A percentile compares a stretch with the other conserved stretches of the same genome.
phyloP scores from a whole-genome alignment of 176 grass and related monocot genomes.

The Themeda triandra region DNA sequence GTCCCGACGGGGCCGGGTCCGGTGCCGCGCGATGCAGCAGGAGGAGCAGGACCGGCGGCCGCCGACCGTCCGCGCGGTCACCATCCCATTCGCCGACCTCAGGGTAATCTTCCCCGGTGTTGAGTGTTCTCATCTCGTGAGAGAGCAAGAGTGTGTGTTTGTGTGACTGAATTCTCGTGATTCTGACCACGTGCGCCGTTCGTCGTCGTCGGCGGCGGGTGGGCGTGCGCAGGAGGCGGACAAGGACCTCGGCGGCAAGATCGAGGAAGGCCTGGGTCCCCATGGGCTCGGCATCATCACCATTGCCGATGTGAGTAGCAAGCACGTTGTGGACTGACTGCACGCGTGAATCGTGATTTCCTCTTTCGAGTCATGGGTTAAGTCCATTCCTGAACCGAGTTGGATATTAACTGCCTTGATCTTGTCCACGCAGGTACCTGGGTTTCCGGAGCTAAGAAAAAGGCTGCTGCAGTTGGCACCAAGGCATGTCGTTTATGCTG shows the following conservation, averaged over 20 bases:
- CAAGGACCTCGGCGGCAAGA: slow-evolving; percentile 60
- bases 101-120: slow-evolving; percentile 26
- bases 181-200: not conserved
- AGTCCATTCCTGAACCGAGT: not conserved
- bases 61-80: slow-evolving; percentile 46
- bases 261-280: slow-evolving; percentile 90
- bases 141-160: no score
- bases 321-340: not conserved
- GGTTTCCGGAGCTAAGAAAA: slow-evolving; percentile 59
- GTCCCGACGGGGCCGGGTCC: not conserved
- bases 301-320: slow-evolving; percentile 64
- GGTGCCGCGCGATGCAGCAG: slow-evolving; percentile 45
- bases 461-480: slow-evolving; percentile 63
- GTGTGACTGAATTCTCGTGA: not conserved
- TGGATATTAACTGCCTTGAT: not conserved
- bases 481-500: slow-evolving; percentile 30
- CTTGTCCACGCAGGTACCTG: slow-evolving; percentile 50
- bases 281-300: slow-evolving; percentile 79
- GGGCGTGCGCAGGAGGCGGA: slow-evolving; percentile 55
- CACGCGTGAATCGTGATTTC: not conserved
- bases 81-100: slow-evolving; percentile 76
- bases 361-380: not conserved
- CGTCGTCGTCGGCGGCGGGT: not conserved
- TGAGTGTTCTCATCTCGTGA: not conserved
- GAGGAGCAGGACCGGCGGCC: not conserved